Evolutionary conservation across 2,329 filamentous ascomycete genomes (phyloP), one percentile per base, ranked within the genome.

Genomic region (Gnomoniopsis sp.): DNA sequence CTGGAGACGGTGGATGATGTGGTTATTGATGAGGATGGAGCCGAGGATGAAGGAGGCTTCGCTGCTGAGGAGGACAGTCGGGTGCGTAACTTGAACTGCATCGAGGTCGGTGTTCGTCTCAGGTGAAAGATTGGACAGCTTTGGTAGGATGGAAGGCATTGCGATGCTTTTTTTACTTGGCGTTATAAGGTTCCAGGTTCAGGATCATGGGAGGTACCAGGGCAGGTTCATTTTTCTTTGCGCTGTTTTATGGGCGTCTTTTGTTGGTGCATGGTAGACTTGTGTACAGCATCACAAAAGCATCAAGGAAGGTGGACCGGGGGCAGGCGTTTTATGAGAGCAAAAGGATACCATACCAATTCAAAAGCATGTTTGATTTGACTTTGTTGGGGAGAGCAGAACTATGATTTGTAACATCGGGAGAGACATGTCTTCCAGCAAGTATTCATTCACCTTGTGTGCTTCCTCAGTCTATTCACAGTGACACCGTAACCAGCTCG

Each of bases 1-100:
- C 76, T 88, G 17, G 78, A 77, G n/a, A 82, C 85, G 2, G 78
- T 91, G 48, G 88, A 92, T 67, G 88, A 91, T 69, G 74, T 91
- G 33, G 74, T 85, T 15, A 67, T 68, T 1, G 74, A 73, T 21
- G 74, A 71, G 1, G 76, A 71, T 1, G 73, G 55, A 3, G 59
- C 49, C 6, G 60, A 57, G 21, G 55, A 55, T 8, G 58, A 63
- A 43, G 59, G 59, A 7, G 60, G 62, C 2, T 62, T 62, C 21
- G 61, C 57, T 3, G 51, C 63, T 8, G 74, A 74, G 51, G 70
- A 73, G 36, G 71, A 72, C 54, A 77, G 69, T 26, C 69, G 82
- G 19, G 66, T 78, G 17, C 72, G 82, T 62, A 78, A 76, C 69
- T 64, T 84, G 57, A 84, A 80, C 63, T 79, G 74, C 38, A 66